Evolutionary conservation across 2,329 filamentous ascomycete species (phyloP).

Genomic region (Pleurostoma richardsiae): DNA sequence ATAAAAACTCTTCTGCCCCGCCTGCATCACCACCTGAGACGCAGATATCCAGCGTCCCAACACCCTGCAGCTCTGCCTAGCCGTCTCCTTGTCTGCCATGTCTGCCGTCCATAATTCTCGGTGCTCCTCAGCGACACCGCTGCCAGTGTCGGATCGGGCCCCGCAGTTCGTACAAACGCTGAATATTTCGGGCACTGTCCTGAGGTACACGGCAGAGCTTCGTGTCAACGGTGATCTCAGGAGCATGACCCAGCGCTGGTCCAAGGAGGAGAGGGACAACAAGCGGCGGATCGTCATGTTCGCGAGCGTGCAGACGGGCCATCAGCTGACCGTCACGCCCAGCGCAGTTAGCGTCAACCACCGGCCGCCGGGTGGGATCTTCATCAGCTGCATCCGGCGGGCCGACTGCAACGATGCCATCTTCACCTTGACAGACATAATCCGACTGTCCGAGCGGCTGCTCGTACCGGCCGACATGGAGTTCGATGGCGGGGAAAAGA

Average conservation of each 20-base stretch:
- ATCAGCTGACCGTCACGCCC: conserved; percentile 77
- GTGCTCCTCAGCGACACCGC: no score
- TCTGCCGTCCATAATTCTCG: no score
- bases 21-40: no score
- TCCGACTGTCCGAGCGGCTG: conserved; percentile 88
- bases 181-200: no score
- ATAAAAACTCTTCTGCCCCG: no score
- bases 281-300: conserved; percentile 87
- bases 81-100: no score
- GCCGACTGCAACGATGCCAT: conserved; percentile 85
- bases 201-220: conserved; percentile 75
- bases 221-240: conserved; percentile 84
- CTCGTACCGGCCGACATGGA: conserved; percentile 69
- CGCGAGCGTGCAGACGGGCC: conserved; percentile 73
- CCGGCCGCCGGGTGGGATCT: conserved; percentile 77
- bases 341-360: conserved; percentile 74
- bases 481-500: conserved; percentile 97
- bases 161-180: no score
- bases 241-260: conserved; percentile 80
- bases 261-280: conserved; percentile 70
- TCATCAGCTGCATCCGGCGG: conserved; percentile 98
- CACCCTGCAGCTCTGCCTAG: no score
- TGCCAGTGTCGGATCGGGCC: no score
- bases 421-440: conserved; percentile 95
- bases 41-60: no score